Base-by-base conservation (phyloP, 1,284 basidiomycete species). In the Apiotrichum porosum region DNA sequence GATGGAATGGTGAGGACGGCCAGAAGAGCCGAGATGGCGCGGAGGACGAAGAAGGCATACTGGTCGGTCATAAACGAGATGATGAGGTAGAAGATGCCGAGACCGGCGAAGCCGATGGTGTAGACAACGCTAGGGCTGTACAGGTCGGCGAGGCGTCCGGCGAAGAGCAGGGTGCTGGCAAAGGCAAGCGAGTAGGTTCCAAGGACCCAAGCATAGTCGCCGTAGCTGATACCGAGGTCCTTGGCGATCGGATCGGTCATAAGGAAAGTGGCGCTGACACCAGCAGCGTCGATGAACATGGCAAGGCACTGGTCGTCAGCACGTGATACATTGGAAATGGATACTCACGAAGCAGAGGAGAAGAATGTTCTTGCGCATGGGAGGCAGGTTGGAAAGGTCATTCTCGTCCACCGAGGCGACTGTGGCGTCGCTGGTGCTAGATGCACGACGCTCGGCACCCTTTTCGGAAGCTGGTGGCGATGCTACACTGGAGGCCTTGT, bases 1-100 rank as follows among this genome's bases (percentile, higher is more conserved):
- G 57, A 58, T 5, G 68, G 68, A 35, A 72, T 70, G 18, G 69
- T 73, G 48, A 65, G 52, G 10, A 66, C 66, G 6, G 68, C 70
- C 21, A 70, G 45, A 1, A 72, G 48, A 3, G 61, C 68, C 1
- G 65, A 68, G 37, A 72, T 36, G 12, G 68, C 65, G 36, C 70
- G 66, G 6, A 72, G 62, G 39, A 70, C 55, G 50, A 65, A 70
- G 56, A 72, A 72, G 17, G 68, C 66, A 48, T 67, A 69, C 53
- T 68, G 60, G 49, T 70, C 47, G 41, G 43, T 51, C 64, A 69
- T 68, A 57, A 71, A 71, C 17, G 61, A 64, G 46, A 69, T 69
- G 62, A 66, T 61, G 34, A 72, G 57, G 62, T 66, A 63, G 57
- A 69, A 60, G 35, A 69, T 39, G 23, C 63, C 66, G 38, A 67